These are phyloP conservation scores for Jackrogersella minutella DNA, from an alignment of 495 filamentous ascomycete species.

Conservation along the genomic window DNA sequence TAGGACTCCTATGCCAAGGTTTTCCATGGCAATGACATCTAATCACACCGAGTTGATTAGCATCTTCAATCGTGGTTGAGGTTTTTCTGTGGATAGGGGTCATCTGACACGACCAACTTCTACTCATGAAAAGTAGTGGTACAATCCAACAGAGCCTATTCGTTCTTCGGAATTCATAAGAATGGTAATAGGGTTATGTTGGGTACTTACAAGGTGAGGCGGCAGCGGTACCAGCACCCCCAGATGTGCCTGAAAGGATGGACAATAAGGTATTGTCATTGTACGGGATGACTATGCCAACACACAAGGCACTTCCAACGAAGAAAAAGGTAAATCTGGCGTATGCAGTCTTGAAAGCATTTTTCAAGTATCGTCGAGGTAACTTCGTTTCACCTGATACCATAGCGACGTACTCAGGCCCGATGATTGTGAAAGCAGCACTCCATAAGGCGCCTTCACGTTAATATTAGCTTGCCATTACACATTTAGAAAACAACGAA, in stretches of 20 bases:
- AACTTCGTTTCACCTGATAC: not conserved
- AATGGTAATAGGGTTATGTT: not conserved
- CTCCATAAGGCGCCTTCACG: not conserved
- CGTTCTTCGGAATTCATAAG: too few species aligned
- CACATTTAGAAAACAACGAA: too few species aligned
- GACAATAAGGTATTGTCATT: not conserved
- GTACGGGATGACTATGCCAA: not conserved
- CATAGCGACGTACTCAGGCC: not conserved
- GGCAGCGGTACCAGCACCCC: not conserved
- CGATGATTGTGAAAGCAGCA: not conserved
- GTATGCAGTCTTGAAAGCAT: constrained; percentile 2
- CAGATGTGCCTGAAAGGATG: not conserved
- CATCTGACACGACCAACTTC: too few species aligned
- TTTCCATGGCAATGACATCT: constrained; percentile 1
- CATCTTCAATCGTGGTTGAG: not conserved
- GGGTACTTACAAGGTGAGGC: not conserved
- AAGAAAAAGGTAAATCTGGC: not conserved
- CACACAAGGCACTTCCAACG: not conserved
- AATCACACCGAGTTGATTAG: not conserved
- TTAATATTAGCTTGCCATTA: not conserved
- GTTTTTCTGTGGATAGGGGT: too few species aligned
- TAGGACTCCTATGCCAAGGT: not conserved
- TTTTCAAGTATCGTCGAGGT: constrained; percentile 1
- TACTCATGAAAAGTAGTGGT: too few species aligned
- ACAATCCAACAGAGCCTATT: too few species aligned